Conservation (phyloP, 139 green algal genomes). For the Chara braunii region DNA sequence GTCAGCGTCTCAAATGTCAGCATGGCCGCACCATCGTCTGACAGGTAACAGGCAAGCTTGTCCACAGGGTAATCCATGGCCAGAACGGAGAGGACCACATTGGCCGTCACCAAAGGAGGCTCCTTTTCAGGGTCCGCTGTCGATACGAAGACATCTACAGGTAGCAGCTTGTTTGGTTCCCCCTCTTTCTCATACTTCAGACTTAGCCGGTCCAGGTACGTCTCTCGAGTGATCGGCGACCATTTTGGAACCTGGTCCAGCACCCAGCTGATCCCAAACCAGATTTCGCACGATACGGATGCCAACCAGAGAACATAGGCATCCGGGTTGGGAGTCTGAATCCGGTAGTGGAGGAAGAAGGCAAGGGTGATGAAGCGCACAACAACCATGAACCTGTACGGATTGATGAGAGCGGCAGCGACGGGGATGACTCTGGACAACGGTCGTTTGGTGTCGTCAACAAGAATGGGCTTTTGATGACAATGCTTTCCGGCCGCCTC, state of each 20-base stretch:
- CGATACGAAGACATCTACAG: constrained; percentile 35
- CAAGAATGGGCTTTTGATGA: too few species aligned
- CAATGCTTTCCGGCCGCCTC: too few species aligned
- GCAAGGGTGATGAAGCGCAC: constrained; percentile 20
- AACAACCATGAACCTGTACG: constrained; percentile 28
- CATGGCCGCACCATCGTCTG: constrained; percentile 36
- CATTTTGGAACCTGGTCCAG: constrained; percentile 39
- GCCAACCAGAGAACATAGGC: constrained; percentile 23
- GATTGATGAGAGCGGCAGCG: constrained; percentile 17
- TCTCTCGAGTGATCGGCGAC: constrained; percentile 29
- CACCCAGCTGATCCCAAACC: constrained; percentile 32
- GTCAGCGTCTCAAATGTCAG: constrained; percentile 33
- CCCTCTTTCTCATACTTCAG: constrained; percentile 16
- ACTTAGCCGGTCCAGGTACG: constrained; percentile 22
- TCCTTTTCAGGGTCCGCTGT: constrained; percentile 37
- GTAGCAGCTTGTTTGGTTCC: constrained; percentile 55
- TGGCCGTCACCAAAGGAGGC: constrained; percentile 27
- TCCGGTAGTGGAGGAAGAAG: constrained; percentile 25
- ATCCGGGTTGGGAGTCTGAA: constrained; percentile 3
- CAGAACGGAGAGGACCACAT: constrained; percentile 34
- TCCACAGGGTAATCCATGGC: constrained; percentile 33
- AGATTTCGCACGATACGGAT: constrained; percentile 34
- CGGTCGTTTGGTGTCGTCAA: constrained; percentile 28
- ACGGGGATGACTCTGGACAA: constrained; percentile 25
- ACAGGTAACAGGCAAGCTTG: constrained; percentile 39